phyloP scores from a whole-genome alignment of 2,329 filamentous ascomycete genomes.

The Coniosporium tulheliwenetii region DNA sequence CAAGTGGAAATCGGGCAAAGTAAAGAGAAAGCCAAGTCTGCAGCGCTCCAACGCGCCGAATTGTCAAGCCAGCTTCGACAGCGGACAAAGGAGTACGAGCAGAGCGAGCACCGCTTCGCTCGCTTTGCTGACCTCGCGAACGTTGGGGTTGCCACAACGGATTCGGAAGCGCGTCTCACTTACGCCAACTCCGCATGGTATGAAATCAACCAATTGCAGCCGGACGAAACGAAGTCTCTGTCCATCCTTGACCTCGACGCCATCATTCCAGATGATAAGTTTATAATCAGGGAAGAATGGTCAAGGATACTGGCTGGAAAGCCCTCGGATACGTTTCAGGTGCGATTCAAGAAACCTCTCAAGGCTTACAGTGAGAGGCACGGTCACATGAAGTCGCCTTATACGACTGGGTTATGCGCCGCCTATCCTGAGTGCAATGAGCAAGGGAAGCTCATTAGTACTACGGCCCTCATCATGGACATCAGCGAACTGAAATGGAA shows the following conservation, averaged over 20 bases:
- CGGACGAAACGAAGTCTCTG: neutral
- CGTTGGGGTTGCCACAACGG: neutral
- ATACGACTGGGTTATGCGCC: neutral
- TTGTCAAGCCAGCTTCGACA: neutral
- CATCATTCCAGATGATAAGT: neutral
- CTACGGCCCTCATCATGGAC: neutral
- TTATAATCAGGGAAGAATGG: neutral
- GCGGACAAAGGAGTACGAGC: slow-evolving; percentile 1
- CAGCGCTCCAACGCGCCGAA: neutral
- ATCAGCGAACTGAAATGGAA: neutral
- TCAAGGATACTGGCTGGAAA: neutral
- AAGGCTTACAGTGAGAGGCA: neutral
- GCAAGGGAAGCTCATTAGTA: slow-evolving; percentile 15
- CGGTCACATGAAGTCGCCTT: neutral
- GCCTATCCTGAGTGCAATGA: slow-evolving; percentile 10
- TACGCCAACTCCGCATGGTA: slow-evolving; percentile 1
- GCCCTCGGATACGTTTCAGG: neutral
- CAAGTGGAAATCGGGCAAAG: neutral
- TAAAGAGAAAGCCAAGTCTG: neutral
- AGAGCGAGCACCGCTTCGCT: slow-evolving; percentile 2
- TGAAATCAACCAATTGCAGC: neutral
- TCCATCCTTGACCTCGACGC: neutral
- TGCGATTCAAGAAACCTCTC: neutral
- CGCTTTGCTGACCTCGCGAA: slow-evolving; percentile 1
- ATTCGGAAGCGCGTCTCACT: neutral